A percentile compares a stretch with the other conserved stretches of the same genome.
Conservation (phyloP, 2,329 filamentous ascomycete species). For the Westerdykella ornata region DNA sequence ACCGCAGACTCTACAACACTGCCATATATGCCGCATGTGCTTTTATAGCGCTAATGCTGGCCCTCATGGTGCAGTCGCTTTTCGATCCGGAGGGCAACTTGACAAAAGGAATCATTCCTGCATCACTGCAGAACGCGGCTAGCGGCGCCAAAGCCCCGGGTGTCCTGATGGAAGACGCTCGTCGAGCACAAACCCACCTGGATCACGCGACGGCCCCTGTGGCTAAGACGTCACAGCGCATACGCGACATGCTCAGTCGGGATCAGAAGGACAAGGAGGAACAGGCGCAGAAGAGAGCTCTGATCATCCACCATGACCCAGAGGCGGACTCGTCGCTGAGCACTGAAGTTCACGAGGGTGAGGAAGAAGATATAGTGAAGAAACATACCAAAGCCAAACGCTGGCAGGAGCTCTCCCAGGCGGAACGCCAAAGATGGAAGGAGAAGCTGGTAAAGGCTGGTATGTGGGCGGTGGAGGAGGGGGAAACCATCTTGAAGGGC, state of each 20-base stretch:
- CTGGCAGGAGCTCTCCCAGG: slow-evolving; percentile 63
- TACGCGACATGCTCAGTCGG: slow-evolving; percentile 29
- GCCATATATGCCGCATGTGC: slow-evolving; percentile 54
- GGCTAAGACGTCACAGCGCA: slow-evolving; percentile 22
- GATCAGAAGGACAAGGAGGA: slow-evolving; percentile 15
- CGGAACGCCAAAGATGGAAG: slow-evolving; percentile 64
- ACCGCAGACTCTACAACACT: slow-evolving; percentile 44
- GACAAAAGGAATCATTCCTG: slow-evolving; percentile 50
- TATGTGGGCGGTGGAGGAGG: slow-evolving; percentile 72
- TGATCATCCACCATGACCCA: slow-evolving; percentile 38
- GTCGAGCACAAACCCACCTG: slow-evolving; percentile 12
- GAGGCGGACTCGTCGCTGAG: slow-evolving; percentile 35
- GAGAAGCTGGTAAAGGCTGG: slow-evolving; percentile 61
- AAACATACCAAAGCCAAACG: slow-evolving; percentile 47
- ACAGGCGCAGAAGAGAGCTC: slow-evolving; percentile 28
- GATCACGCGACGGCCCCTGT: slow-evolving; percentile 24
- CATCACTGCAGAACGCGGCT: slow-evolving; percentile 39
- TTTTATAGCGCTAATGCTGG: slow-evolving; percentile 54
- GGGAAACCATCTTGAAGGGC: slow-evolving; percentile 68
- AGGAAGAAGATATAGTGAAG: slow-evolving; percentile 25
- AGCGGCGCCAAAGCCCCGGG: slow-evolving; percentile 25
- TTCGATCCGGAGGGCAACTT: slow-evolving; percentile 46
- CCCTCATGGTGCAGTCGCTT: slow-evolving; percentile 55
- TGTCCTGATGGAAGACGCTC: slow-evolving; percentile 21
- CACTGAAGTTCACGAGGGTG: slow-evolving; percentile 36